A percentile compares a stretch with the other conserved stretches of the same genome.
Conservation (phyloP, 2,329 filamentous ascomycete species). For the Didymella segeticola region DNA sequence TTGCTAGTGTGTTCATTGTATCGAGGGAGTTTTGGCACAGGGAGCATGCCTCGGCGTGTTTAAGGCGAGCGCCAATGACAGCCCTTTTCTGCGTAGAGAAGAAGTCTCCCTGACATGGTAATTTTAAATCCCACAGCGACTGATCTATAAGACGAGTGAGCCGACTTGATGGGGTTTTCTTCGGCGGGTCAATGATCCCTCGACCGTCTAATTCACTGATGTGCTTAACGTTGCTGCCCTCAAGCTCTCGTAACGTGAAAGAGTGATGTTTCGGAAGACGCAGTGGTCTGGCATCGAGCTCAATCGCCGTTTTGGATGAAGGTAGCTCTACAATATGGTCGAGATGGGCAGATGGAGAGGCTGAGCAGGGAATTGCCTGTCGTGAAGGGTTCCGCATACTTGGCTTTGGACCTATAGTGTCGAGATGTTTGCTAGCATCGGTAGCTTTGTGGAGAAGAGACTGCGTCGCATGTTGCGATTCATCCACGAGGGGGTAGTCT, state of each 20-base stretch:
- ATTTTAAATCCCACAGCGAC: neutral
- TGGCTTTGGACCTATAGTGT: neutral
- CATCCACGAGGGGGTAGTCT: neutral
- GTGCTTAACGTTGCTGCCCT: neutral
- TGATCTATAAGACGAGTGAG: neutral
- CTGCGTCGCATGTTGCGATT: neutral
- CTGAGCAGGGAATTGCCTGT: neutral
- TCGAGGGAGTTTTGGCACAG: conserved; percentile 5
- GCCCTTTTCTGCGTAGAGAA: neutral
- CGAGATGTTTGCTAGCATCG: neutral
- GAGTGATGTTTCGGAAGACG: neutral
- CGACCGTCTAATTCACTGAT: neutral
- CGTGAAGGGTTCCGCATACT: neutral
- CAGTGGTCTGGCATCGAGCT: neutral
- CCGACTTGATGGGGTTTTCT: neutral
- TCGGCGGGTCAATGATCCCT: neutral
- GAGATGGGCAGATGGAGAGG: too few species aligned
- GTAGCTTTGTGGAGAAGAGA: neutral
- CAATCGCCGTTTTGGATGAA: neutral
- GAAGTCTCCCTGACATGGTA: neutral
- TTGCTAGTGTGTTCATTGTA: neutral
- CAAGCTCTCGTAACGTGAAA: neutral
- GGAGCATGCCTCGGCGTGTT: conserved; percentile 4
- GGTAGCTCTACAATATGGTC: neutral
- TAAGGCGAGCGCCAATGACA: neutral